These are phyloP conservation scores for Globisporangium paroecandrum DNA, from an alignment of 352 stramenopile species.

Conservation along the genomic window DNA sequence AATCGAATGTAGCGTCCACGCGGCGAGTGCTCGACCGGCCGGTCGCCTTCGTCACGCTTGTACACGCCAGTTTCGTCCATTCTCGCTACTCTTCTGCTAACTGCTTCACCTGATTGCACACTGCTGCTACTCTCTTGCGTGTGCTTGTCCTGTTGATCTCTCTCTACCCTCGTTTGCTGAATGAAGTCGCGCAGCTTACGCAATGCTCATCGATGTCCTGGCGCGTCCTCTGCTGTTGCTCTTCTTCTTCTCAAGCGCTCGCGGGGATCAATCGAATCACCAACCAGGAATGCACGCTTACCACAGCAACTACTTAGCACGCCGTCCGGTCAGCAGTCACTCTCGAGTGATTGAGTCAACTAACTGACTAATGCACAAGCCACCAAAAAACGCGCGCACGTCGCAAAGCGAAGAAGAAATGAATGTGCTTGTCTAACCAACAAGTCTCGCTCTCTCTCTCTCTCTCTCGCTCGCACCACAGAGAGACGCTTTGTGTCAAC, in stretches of 20 bases:
- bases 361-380: background rate
- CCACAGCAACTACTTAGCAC: background rate
- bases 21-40: slow-evolving; percentile 71
- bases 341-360: background rate
- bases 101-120: slow-evolving; percentile 1
- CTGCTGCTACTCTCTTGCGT: slow-evolving; percentile 1
- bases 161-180: background rate
- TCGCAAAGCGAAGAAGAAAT: background rate
- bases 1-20: slow-evolving; percentile 86
- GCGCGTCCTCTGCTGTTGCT: background rate
- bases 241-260: background rate
- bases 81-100: slow-evolving; percentile 3
- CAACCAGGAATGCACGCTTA: background rate
- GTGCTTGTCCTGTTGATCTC: background rate
- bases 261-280: background rate
- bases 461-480: background rate
- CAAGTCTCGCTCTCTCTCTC: background rate
- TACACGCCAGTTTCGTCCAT: slow-evolving; percentile 75
- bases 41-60: slow-evolving; percentile 69
- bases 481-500: background rate
- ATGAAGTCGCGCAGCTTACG: slow-evolving; percentile 2
- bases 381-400: background rate
- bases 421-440: background rate
- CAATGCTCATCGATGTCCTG: slow-evolving; percentile 15
- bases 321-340: background rate